Evolutionary conservation across 2,329 filamentous ascomycete species (phyloP).

Genomic region (Xylariaceae sp.): DNA sequence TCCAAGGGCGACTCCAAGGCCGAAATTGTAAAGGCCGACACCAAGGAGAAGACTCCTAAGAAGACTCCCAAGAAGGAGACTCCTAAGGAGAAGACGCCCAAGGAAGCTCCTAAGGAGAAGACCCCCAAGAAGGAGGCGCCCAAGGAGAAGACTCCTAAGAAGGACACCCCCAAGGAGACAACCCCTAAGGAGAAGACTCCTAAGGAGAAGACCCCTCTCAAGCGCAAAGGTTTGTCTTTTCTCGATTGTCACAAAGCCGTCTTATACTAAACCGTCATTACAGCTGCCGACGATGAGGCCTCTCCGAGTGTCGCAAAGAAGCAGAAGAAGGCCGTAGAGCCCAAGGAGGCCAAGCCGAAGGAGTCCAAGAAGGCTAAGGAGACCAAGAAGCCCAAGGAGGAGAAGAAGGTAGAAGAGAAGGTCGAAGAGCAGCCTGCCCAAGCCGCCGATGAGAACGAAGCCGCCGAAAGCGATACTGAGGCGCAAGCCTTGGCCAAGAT

Average conservation of each 20-base stretch:
- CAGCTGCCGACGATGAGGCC: constrained; percentile 19
- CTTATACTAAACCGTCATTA: constrained; percentile 4
- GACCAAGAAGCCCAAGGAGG: constrained; percentile 6
- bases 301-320: constrained; percentile 36
- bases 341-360: constrained; percentile 29
- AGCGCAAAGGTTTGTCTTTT: constrained; percentile 36
- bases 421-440: constrained; percentile 28
- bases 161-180: too few species aligned
- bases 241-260: not conserved
- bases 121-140: too few species aligned
- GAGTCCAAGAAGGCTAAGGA: constrained; percentile 30
- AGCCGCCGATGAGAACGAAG: constrained; percentile 32
- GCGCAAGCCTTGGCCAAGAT: constrained; percentile 42
- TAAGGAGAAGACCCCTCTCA: constrained; percentile 33
- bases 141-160: too few species aligned
- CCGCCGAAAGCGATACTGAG: constrained; percentile 35
- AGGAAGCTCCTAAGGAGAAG: too few species aligned
- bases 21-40: constrained; percentile 31
- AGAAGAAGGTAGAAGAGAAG: constrained; percentile 25
- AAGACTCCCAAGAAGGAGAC: too few species aligned
- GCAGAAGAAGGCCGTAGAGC: constrained; percentile 18
- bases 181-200: constrained; percentile 12
- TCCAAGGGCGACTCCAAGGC: constrained; percentile 11
- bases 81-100: too few species aligned
- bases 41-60: constrained; percentile 32